Evolutionary conservation across 106 monocot species (phyloP), one percentile per base, ranked within the genome.

Genomic region (Dioscorea dumetorum): DNA sequence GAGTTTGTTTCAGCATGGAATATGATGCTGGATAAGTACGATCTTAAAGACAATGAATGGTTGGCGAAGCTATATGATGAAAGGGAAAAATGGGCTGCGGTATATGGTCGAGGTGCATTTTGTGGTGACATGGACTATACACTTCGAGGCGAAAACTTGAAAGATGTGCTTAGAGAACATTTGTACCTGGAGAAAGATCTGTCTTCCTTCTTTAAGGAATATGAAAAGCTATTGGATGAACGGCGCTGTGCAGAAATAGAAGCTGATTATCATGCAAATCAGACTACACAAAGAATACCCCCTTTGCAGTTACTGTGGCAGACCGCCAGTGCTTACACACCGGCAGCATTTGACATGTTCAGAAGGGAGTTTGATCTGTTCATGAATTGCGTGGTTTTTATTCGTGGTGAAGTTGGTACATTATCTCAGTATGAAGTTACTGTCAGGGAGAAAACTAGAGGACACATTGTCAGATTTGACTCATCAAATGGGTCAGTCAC

Each of bases 391-490:
- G 65, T 80, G 66, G 72, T 77, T 68, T 89, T 77, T 66, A 72
- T 28, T 51, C 77, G 85, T 63, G 80, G 77, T 51, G 89, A 89
- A 63, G 72, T 71, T 77, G 89, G 82, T 32, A 69, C 77, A 28
- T 57, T 80, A 1, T 74, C 76, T 66, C 73, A 89, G 31, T 89
- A 85, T 70, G 67, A 80, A 58, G 82, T 85, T 12, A 74, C 78
- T 57, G 52, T 60, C 15, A 89, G 77, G 74, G 74, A 70, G 16
- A 80, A 69, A 79, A 73, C 23, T 32, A 89, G 76, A 70, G 69
- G 74, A 13, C 78, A 90, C 49, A 61, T 78, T 75, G 80, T 90
- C 12, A 83, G 83, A 63, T 90, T 85, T 80, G 90, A 90, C 61
- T 75, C 78, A 50, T 80, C 83, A 24, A 69, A 86, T 80, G 72